Percentiles rank a stretch among this genome's conserved stretches.
phyloP scores from a whole-genome alignment of 768 basidiomycete species.

The Glaciozyma antarctica region DNA sequence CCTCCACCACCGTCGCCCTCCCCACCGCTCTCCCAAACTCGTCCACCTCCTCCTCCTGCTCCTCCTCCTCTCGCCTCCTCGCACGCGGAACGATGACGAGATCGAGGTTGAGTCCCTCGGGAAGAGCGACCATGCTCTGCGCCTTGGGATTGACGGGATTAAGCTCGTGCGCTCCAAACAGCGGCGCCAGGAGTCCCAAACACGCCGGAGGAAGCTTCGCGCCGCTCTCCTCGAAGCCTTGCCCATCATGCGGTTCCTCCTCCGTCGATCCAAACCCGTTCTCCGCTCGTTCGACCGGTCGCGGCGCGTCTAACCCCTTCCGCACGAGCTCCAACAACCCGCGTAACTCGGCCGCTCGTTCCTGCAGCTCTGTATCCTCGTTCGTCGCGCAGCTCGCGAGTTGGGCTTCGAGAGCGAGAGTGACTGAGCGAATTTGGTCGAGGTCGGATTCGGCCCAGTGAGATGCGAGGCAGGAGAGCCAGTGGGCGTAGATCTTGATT shows the following conservation, averaged over 20 bases:
- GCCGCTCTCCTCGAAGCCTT: conserved; percentile 6
- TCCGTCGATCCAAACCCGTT: neutral
- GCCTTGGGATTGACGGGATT: conserved; percentile 73
- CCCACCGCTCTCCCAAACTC: conserved; percentile 26
- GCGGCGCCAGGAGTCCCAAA: conserved; percentile 69
- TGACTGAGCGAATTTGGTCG: conserved; percentile 54
- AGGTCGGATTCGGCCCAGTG: conserved; percentile 68
- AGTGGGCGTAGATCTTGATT: conserved; percentile 76
- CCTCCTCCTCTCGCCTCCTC: conserved; percentile 28
- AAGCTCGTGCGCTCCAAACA: conserved; percentile 68
- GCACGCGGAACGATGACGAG: conserved; percentile 35
- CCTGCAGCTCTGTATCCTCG: conserved; percentile 78
- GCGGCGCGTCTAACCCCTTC: conserved; percentile 34
- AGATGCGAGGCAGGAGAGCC: conserved; percentile 65
- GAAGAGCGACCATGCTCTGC: conserved; percentile 69
- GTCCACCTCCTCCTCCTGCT: conserved; percentile 38
- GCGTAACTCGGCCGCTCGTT: conserved; percentile 52
- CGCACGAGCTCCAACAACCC: conserved; percentile 36
- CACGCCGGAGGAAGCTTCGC: conserved; percentile 59
- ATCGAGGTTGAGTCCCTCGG: conserved; percentile 78
- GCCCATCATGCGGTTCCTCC: neutral
- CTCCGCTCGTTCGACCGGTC: neutral
- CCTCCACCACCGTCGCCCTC: conserved; percentile 40
- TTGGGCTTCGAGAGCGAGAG: conserved; percentile 54
- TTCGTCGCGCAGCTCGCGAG: conserved; percentile 53